phyloP scores from a whole-genome alignment of 163 green algal genomes.

The Scenedesmus sp. region DNA sequence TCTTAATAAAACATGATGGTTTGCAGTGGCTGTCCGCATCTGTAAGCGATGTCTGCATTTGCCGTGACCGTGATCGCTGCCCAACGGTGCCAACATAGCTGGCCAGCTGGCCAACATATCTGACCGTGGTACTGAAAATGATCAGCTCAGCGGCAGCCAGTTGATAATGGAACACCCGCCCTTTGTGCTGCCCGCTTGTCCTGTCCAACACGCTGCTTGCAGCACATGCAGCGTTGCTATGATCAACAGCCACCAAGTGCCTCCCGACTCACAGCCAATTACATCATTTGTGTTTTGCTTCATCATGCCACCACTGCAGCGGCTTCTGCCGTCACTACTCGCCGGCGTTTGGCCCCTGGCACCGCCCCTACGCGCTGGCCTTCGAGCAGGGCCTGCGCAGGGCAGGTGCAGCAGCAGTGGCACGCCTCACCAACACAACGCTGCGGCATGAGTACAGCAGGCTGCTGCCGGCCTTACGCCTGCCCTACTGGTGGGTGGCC shows the following conservation, averaged over 20 bases:
- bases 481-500: constrained; percentile 18
- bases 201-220: too few species aligned
- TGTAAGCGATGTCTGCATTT: too few species aligned
- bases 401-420: not conserved
- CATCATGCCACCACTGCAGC: not conserved
- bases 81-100: too few species aligned
- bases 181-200: too few species aligned
- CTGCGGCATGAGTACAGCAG: not conserved
- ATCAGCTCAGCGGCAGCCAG: too few species aligned
- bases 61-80: too few species aligned
- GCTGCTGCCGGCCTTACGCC: not conserved
- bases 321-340: constrained; percentile 21
- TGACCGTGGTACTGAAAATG: too few species aligned
- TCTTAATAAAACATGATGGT: not conserved
- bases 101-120: too few species aligned
- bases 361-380: not conserved
- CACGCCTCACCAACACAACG: not conserved
- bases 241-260: too few species aligned
- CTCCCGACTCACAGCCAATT: not conserved
- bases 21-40: too few species aligned
- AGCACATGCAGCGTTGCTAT: too few species aligned
- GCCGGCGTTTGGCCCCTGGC: constrained; percentile 12
- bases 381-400: constrained; percentile 20
- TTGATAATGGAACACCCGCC: too few species aligned
- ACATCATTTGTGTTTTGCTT: not conserved